These are phyloP conservation scores for Mortierella sp. DNA, from an alignment of 371 early-diverging fungal genomes.

Conservation along the genomic window DNA sequence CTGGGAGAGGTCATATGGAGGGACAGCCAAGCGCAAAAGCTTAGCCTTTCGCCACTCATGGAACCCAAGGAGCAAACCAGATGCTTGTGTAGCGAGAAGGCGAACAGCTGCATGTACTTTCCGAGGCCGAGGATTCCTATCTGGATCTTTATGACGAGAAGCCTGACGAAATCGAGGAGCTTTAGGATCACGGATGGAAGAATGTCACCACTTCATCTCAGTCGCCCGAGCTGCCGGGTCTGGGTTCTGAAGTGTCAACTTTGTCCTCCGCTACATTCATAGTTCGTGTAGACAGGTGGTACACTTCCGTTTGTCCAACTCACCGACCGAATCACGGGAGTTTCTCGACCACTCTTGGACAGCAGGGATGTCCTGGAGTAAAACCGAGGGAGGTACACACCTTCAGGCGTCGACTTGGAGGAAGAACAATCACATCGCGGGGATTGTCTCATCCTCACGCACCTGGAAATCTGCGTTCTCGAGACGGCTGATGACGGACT, in stretches of 20 bases:
- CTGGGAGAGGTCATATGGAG: no score
- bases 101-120: no score
- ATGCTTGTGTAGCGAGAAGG: no score
- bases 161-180: no score
- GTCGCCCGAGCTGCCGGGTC: no score
- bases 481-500: background rate
- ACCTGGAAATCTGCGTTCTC: background rate
- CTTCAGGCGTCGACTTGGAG: background rate
- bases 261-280: background rate
- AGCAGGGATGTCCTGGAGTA: background rate
- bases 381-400: background rate
- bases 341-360: background rate
- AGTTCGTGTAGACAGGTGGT: background rate
- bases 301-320: background rate
- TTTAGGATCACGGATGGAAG: no score
- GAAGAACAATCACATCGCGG: background rate
- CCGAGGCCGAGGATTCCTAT: no score
- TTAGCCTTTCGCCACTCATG: no score
- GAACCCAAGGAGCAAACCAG: no score
- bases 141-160: no score
- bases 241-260: background rate
- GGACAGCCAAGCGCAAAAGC: no score
- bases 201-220: no score
- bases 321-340: background rate
- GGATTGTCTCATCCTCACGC: background rate